A percentile compares a stretch with the other conserved stretches of the same genome.
Evolutionary conservation across 805 yeast species (phyloP).

Genomic region (Gaillardinia entomophila): DNA sequence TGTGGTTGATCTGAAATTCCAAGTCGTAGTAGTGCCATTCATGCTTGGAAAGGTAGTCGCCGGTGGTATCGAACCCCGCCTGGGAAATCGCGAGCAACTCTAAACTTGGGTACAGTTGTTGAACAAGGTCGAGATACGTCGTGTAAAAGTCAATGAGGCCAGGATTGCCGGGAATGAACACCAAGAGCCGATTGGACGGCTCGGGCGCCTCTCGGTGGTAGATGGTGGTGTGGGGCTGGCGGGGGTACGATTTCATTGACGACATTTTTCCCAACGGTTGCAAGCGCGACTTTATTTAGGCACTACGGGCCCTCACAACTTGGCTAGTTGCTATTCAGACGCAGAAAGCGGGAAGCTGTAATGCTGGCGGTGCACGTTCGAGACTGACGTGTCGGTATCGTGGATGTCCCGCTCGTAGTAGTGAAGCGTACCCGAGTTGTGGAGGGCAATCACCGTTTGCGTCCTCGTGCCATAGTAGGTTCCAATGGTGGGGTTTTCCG

Average conservation of each 20-base stretch:
- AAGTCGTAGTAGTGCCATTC: conserved; percentile 29
- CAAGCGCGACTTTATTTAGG: not conserved
- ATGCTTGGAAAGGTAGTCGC: conserved; percentile 15
- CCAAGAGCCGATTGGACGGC: conserved; percentile 31
- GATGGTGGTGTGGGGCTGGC: not conserved
- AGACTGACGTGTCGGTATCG: conserved; percentile 28
- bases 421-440: conserved; percentile 43
- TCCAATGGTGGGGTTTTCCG: conserved; percentile 30
- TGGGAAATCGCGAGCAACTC: conserved; percentile 62
- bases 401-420: conserved; percentile 63
- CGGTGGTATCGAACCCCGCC: conserved; percentile 45
- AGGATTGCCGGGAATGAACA: conserved; percentile 74
- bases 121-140: conserved; percentile 44
- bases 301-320: not conserved
- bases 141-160: conserved; percentile 64
- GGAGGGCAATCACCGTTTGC: conserved; percentile 68
- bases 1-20: conserved; percentile 55
- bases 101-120: conserved; percentile 34
- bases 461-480: conserved; percentile 80
- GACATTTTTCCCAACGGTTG: not conserved
- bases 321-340: not conserved
- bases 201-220: not conserved
- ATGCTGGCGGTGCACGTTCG: not conserved
- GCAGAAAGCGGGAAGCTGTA: not conserved
- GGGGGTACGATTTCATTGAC: not conserved